These are phyloP conservation scores for Clarkia xantiana DNA, from an alignment of 345 rosid species.

Conservation along the genomic window DNA sequence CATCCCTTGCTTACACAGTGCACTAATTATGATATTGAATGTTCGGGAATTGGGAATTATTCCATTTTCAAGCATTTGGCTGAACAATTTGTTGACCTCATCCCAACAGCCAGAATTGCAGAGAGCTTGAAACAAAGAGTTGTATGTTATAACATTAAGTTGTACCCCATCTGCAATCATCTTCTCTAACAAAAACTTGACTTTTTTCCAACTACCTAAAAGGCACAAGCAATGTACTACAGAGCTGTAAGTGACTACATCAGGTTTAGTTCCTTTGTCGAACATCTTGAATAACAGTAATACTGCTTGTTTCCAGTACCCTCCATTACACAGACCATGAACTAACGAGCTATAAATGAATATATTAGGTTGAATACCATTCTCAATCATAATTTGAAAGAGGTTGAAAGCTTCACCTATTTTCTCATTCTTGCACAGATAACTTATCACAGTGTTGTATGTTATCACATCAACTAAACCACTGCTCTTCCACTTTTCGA, in stretches of 20 bases:
- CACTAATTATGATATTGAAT: slow-evolving; percentile 2
- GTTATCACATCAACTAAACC: not conserved
- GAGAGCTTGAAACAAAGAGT: slow-evolving; percentile 2
- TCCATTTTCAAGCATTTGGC: slow-evolving; percentile 2
- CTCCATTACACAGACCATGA: slow-evolving; percentile 3
- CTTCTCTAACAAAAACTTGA: not conserved
- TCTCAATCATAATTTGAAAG: not conserved
- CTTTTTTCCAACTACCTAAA: slow-evolving; percentile 1
- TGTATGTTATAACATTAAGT: slow-evolving; percentile 1
- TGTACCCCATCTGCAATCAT: not conserved
- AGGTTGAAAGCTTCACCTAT: slow-evolving; percentile 1
- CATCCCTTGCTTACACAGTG: slow-evolving; percentile 3
- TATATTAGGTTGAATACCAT: not conserved
- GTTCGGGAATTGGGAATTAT: not conserved
- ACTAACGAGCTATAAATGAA: slow-evolving; percentile 6
- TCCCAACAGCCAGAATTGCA: not conserved
- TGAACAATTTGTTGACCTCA: slow-evolving; percentile 4
- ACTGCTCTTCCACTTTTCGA: slow-evolving; percentile 2
- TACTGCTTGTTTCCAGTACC: slow-evolving; percentile 3
- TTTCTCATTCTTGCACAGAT: slow-evolving; percentile 12
- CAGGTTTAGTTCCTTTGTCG: not conserved
- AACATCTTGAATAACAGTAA: slow-evolving; percentile 1
- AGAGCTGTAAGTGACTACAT: slow-evolving; percentile 4
- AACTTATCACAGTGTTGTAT: slow-evolving; percentile 4
- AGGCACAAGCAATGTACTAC: slow-evolving; percentile 1